Conservation (phyloP, 805 yeast species). For the Kazachstania psychrophila region DNA sequence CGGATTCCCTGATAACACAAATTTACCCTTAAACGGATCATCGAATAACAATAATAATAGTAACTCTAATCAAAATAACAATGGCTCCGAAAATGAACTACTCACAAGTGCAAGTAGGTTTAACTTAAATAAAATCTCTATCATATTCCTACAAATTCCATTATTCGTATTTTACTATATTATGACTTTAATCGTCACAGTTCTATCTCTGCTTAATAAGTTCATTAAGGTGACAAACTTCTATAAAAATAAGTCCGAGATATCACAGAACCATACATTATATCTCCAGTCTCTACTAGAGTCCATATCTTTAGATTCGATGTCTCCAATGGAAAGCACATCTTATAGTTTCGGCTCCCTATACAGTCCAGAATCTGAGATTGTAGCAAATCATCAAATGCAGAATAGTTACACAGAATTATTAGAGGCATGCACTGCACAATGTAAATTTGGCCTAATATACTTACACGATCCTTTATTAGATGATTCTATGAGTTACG, state of each 20-base stretch:
- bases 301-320: conserved; percentile 9
- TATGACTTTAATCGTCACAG: conserved; percentile 1
- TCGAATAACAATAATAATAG: neutral
- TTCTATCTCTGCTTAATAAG: conserved; percentile 12
- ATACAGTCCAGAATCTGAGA: conserved; percentile 19
- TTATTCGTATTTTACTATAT: conserved; percentile 4
- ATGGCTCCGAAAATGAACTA: neutral
- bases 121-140: neutral
- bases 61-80: neutral
- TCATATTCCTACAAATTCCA: conserved; percentile 6
- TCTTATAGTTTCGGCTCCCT: conserved; percentile 20
- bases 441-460: conserved; percentile 64
- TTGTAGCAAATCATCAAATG: conserved; percentile 17
- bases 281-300: conserved; percentile 13
- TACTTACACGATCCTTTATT: conserved; percentile 66
- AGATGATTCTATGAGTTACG: conserved; percentile 48
- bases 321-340: neutral
- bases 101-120: too few species aligned
- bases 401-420: conserved; percentile 79
- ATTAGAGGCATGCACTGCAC: conserved; percentile 54
- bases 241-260: conserved; percentile 15
- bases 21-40: neutral
- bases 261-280: conserved; percentile 8
- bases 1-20: conserved; percentile 3
- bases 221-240: conserved; percentile 15